Evolutionary conservation across 768 basidiomycete genomes (phyloP).

Genomic region (Rhodotorula toruloides): DNA sequence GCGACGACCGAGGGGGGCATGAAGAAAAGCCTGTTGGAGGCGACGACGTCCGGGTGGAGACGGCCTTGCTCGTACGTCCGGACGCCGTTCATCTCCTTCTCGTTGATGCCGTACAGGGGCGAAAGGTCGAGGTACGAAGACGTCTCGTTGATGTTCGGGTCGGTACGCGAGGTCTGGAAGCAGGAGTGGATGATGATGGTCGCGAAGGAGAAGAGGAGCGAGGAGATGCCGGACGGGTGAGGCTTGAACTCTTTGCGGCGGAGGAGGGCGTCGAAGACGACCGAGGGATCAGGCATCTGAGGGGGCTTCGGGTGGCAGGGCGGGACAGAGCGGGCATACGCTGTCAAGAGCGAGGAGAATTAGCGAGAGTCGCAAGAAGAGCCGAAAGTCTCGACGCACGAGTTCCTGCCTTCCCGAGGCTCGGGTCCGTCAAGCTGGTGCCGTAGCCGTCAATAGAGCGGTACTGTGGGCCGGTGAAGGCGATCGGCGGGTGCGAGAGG

Average conservation of each 20-base stretch:
- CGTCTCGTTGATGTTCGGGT: slow-evolving; percentile 53
- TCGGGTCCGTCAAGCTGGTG: slow-evolving; percentile 66
- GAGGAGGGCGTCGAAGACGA: slow-evolving; percentile 69
- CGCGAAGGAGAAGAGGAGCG: slow-evolving; percentile 43
- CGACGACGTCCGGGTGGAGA: slow-evolving; percentile 63
- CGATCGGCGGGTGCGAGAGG: slow-evolving; percentile 52
- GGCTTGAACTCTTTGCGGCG: slow-evolving; percentile 57
- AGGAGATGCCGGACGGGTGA: slow-evolving; percentile 65
- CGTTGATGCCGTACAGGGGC: slow-evolving; percentile 63
- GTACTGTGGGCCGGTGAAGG: slow-evolving; percentile 43
- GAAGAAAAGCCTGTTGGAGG: slow-evolving; percentile 46
- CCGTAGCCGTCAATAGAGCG: slow-evolving; percentile 69
- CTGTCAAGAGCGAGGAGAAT: neutral
- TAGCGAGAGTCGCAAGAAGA: neutral
- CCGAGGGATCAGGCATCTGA: slow-evolving; percentile 53
- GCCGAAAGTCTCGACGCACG: slow-evolving; percentile 38
- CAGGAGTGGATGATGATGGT: slow-evolving; percentile 53
- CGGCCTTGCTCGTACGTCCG: slow-evolving; percentile 58
- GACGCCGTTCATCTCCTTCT: slow-evolving; percentile 54
- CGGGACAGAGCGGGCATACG: slow-evolving; percentile 30
- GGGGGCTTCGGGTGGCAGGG: slow-evolving; percentile 33
- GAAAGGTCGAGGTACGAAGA: slow-evolving; percentile 74
- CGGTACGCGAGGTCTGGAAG: slow-evolving; percentile 58
- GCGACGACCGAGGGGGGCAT: slow-evolving; percentile 71
- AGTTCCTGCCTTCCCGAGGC: slow-evolving; percentile 69